phyloP scores from a whole-genome alignment of 2,329 filamentous ascomycete species.

The Oidium heveae region DNA sequence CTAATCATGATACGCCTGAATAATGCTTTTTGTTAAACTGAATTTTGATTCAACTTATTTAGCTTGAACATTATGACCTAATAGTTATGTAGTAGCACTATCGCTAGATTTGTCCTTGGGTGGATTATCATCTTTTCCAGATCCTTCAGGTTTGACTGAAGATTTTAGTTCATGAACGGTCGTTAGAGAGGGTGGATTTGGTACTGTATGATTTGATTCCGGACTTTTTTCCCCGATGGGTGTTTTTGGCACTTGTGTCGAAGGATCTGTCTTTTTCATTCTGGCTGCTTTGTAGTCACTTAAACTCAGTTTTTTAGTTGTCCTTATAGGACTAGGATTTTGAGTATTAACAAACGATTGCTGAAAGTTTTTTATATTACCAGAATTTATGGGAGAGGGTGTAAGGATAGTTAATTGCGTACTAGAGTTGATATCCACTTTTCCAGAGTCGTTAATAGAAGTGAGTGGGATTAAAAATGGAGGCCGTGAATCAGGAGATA shows the following conservation, averaged over 20 bases:
- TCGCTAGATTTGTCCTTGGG: not conserved
- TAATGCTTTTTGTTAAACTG: no score
- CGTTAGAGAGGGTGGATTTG: conserved; percentile 16
- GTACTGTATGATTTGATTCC: conserved; percentile 11
- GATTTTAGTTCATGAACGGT: conserved; percentile 19
- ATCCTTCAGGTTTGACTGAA: conserved; percentile 6
- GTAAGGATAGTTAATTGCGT: no score
- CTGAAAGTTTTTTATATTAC: no score
- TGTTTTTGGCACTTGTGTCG: conserved; percentile 6
- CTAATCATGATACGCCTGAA: no score
- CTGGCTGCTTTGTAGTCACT: conserved; percentile 36
- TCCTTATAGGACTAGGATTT: conserved; percentile 30
- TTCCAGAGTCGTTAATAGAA: no score
- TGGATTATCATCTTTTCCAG: not conserved
- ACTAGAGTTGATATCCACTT: no score
- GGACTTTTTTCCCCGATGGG: conserved; percentile 9
- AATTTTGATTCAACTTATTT: no score
- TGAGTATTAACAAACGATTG: conserved; percentile 11
- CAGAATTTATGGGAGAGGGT: no score
- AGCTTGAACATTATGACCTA: no score
- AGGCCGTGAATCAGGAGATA: no score
- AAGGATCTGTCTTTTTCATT: conserved; percentile 14
- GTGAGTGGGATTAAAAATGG: no score
- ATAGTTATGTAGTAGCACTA: not conserved
- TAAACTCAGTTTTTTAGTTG: conserved; percentile 37